A percentile compares a stretch with the other conserved stretches of the same genome.
These are phyloP conservation scores for Chaetomium cochliodes DNA, from an alignment of 495 filamentous ascomycete species.

Conservation along the genomic window DNA sequence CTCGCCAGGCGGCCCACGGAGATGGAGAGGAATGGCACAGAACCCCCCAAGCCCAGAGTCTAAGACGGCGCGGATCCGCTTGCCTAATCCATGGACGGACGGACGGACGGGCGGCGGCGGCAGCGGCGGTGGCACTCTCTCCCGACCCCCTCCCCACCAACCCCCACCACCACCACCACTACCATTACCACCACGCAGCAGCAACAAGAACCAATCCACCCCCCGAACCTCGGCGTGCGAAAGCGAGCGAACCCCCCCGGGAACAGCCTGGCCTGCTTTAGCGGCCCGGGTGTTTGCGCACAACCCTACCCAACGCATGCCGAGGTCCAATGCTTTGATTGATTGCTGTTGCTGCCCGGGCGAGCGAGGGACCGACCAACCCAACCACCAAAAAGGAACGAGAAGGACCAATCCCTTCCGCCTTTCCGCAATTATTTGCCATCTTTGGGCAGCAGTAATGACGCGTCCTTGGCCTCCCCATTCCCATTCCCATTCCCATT, in stretches of 20 bases:
- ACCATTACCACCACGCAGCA: too few species aligned
- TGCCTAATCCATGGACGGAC: background rate
- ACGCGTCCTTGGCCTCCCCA: background rate
- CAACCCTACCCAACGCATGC: background rate
- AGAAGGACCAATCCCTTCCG: background rate
- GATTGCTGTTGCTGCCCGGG: conserved; percentile 8
- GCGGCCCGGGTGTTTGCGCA: conserved; percentile 10
- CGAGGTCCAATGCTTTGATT: background rate
- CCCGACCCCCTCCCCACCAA: too few species aligned
- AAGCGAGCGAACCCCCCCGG: background rate
- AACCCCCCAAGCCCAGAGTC: background rate
- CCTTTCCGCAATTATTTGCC: background rate
- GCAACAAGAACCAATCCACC: background rate
- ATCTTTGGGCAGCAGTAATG: background rate
- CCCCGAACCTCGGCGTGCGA: background rate
- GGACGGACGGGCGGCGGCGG: background rate
- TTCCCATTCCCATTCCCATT: background rate
- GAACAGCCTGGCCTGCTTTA: conserved; percentile 1
- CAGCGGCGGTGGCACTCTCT: background rate
- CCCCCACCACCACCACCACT: too few species aligned
- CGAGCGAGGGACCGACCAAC: background rate
- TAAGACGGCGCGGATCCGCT: conserved; percentile 2
- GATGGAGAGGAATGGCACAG: background rate
- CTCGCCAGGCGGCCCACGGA: conserved; percentile 2
- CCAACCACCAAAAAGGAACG: background rate